A percentile compares a stretch with the other conserved stretches of the same genome.
Evolutionary conservation across 2,329 filamentous ascomycete species (phyloP).

Genomic region (Aureobasidium sp.): DNA sequence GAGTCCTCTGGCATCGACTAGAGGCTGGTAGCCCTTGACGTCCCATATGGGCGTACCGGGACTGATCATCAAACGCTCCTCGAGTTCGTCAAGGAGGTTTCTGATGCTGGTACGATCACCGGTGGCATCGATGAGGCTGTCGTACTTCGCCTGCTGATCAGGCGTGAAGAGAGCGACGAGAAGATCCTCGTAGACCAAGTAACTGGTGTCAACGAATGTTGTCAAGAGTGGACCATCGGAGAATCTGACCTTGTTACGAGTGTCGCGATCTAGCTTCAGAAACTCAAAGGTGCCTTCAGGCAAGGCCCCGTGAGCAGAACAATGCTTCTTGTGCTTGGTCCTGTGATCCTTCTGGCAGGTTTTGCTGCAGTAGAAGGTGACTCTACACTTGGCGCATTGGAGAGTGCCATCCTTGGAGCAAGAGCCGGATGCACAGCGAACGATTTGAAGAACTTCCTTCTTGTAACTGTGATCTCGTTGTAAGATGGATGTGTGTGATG

Average conservation of each 20-base stretch:
- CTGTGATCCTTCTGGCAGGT: slow-evolving; percentile 10
- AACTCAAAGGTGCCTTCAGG: slow-evolving; percentile 5
- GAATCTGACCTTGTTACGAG: neutral
- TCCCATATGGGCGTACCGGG: slow-evolving; percentile 1
- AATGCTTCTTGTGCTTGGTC: slow-evolving; percentile 15
- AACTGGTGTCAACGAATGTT: neutral
- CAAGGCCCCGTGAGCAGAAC: neutral
- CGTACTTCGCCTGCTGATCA: neutral
- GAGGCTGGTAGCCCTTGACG: neutral
- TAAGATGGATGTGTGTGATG: neutral
- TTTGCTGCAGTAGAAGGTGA: slow-evolving; percentile 13
- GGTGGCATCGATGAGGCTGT: neutral
- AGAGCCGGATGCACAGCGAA: slow-evolving; percentile 4
- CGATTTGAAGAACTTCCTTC: neutral
- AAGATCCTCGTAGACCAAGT: neutral
- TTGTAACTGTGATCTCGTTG: neutral
- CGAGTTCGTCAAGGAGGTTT: neutral
- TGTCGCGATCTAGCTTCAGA: neutral
- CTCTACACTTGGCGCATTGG: slow-evolving; percentile 4
- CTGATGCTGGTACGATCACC: neutral
- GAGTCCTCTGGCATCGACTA: neutral
- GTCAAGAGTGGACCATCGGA: neutral
- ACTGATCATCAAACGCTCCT: slow-evolving; percentile 1
- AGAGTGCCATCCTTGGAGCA: slow-evolving; percentile 1
- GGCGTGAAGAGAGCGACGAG: slow-evolving; percentile 9